phyloP scores from a whole-genome alignment of 441 rosid species.

The Euphorbia corollata region DNA sequence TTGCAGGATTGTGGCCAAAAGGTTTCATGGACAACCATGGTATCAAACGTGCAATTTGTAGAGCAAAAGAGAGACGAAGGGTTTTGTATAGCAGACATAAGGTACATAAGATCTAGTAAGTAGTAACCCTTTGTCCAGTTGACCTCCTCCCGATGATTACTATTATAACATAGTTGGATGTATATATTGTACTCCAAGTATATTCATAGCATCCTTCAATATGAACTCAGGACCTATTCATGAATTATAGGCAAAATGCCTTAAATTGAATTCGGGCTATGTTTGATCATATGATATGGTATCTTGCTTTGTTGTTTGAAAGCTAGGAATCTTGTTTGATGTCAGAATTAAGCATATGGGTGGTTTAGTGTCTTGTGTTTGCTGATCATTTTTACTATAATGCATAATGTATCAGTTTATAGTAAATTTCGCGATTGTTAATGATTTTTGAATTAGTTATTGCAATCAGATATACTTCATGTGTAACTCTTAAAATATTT shows the following conservation, averaged over 20 bases:
- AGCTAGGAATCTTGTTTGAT: neutral
- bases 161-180: neutral
- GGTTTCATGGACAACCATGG: conserved; percentile 86
- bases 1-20: conserved; percentile 83
- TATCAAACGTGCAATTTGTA: conserved; percentile 82
- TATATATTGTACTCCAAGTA: neutral
- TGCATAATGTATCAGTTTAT: neutral
- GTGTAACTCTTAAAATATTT: neutral
- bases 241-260: neutral
- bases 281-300: neutral
- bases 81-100: conserved; percentile 37
- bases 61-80: conserved; percentile 71
- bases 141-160: neutral
- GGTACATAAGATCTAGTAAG: conserved; percentile 24
- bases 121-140: neutral
- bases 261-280: neutral
- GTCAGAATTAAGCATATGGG: neutral
- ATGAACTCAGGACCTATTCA: neutral
- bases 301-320: neutral
- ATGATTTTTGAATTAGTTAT: neutral
- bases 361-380: neutral
- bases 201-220: neutral
- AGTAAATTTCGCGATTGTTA: neutral
- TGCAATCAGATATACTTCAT: neutral
- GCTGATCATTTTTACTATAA: neutral